phyloP scores from a whole-genome alignment of 1,139 yeast genomes.

The Pichia kudriavzevii region DNA sequence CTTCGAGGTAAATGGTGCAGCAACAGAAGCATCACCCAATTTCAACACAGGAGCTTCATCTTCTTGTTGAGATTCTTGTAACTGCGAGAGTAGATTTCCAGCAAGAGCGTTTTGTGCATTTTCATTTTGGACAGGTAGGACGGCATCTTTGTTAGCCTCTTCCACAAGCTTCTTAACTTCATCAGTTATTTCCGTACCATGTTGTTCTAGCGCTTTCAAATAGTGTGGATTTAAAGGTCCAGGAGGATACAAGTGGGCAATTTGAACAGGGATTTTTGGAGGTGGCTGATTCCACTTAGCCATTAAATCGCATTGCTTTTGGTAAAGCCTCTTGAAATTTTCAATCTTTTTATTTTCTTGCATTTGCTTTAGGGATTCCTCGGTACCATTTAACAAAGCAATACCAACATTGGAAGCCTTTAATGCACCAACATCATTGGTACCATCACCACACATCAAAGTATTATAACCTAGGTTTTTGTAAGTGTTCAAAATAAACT shows the following conservation, averaged over 20 bases:
- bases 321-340: slow-evolving; percentile 60
- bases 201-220: slow-evolving; percentile 74
- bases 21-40: slow-evolving; percentile 98
- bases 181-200: slow-evolving; percentile 66
- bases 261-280: slow-evolving; percentile 78
- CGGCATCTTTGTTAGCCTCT: slow-evolving; percentile 36
- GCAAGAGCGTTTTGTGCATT: slow-evolving; percentile 48
- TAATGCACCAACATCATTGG: slow-evolving; percentile 98
- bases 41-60: slow-evolving; percentile 91
- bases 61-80: slow-evolving; percentile 52
- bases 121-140: slow-evolving; percentile 13
- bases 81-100: slow-evolving; percentile 60
- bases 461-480: slow-evolving; percentile 89
- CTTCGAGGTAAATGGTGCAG: slow-evolving; percentile 97
- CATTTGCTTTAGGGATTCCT: slow-evolving; percentile 84
- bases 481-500: slow-evolving; percentile 73
- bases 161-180: slow-evolving; percentile 57
- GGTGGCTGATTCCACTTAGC: slow-evolving; percentile 73
- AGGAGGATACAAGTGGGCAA: slow-evolving; percentile 96
- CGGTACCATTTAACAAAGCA: slow-evolving; percentile 94
- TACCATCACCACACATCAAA: slow-evolving; percentile 99
- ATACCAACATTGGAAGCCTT: slow-evolving; percentile 98
- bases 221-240: slow-evolving; percentile 89
- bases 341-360: slow-evolving; percentile 74
- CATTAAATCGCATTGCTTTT: slow-evolving; percentile 76